Evolutionary conservation across 1,284 basidiomycete species (phyloP).

Genomic region (Puccinia hordei): DNA sequence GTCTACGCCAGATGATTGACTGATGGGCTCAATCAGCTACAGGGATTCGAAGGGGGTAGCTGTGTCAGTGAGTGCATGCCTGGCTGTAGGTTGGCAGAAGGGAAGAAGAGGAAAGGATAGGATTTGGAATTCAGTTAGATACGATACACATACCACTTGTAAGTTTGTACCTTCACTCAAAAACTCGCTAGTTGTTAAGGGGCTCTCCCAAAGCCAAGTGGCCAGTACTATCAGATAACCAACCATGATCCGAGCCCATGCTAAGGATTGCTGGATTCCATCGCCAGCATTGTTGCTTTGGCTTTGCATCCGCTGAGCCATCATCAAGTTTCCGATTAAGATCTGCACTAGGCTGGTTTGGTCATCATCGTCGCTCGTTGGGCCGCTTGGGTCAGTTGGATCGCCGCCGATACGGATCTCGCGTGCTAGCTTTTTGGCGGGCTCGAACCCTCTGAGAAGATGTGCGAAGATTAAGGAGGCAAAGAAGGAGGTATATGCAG

Average conservation of each 20-base stretch:
- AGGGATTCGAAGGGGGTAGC: background rate
- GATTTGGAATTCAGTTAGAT: background rate
- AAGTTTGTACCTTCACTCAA: conserved; percentile 82
- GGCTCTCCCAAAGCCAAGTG: conserved; percentile 97
- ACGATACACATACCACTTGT: conserved; percentile 70
- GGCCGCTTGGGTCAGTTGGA: conserved; percentile 56
- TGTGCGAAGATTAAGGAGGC: conserved; percentile 64
- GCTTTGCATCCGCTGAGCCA: conserved; percentile 66
- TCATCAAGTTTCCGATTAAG: conserved; percentile 67
- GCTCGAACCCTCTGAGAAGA: conserved; percentile 64
- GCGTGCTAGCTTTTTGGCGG: conserved; percentile 64
- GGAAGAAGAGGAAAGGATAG: background rate
- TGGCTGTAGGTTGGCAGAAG: background rate
- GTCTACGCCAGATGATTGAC: conserved; percentile 82
- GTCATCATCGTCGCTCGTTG: conserved; percentile 64
- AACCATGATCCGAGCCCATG: conserved; percentile 87
- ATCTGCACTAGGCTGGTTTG: conserved; percentile 63
- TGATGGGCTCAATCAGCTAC: conserved; percentile 88
- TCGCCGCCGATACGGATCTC: conserved; percentile 58
- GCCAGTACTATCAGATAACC: conserved; percentile 80
- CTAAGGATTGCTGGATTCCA: conserved; percentile 65
- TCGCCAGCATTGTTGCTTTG: conserved; percentile 60
- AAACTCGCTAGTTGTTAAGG: conserved; percentile 82
- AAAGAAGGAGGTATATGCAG: conserved; percentile 64
- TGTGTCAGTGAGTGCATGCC: background rate